Conservation (phyloP, 164 flowering plant species). For the Vitis amurensis region DNA sequence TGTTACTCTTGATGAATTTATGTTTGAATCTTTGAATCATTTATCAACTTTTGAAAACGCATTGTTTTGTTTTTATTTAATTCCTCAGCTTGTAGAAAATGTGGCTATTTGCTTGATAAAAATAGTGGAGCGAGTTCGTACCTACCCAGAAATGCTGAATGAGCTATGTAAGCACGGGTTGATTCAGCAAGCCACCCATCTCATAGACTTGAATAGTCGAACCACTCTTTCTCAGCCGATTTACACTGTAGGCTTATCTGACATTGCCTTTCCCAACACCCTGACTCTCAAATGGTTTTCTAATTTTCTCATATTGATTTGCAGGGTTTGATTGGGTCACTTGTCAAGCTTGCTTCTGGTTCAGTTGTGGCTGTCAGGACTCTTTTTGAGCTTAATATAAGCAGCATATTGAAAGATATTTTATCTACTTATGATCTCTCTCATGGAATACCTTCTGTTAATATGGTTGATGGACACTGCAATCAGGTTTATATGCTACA, state of each 20-base stretch:
- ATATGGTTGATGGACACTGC: conserved; percentile 39
- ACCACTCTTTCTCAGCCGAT: conserved; percentile 49
- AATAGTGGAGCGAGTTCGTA: conserved; percentile 49
- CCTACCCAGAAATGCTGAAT: conserved; percentile 59
- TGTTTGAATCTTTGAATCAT: too few species aligned
- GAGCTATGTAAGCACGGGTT: conserved; percentile 73
- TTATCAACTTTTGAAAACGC: neutral
- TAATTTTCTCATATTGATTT: conserved; percentile 13
- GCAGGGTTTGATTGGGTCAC: conserved; percentile 81
- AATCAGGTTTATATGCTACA: conserved; percentile 52
- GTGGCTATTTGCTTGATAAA: conserved; percentile 68
- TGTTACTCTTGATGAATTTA: too few species aligned
- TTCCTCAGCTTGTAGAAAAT: conserved; percentile 75
- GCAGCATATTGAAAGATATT: conserved; percentile 59
- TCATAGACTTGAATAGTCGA: conserved; percentile 53
- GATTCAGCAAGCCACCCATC: conserved; percentile 54
- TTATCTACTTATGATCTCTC: conserved; percentile 50
- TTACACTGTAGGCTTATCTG: conserved; percentile 48
- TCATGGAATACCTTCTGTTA: conserved; percentile 44
- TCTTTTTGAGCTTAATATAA: conserved; percentile 74
- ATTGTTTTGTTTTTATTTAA: conserved; percentile 7
- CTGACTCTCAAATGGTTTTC: neutral
- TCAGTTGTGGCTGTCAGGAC: conserved; percentile 62
- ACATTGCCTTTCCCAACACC: neutral
- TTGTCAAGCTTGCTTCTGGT: conserved; percentile 71